Base-by-base conservation (phyloP, 202 grass and related monocot genomes). In the Dendrocalamus latiflorus region DNA sequence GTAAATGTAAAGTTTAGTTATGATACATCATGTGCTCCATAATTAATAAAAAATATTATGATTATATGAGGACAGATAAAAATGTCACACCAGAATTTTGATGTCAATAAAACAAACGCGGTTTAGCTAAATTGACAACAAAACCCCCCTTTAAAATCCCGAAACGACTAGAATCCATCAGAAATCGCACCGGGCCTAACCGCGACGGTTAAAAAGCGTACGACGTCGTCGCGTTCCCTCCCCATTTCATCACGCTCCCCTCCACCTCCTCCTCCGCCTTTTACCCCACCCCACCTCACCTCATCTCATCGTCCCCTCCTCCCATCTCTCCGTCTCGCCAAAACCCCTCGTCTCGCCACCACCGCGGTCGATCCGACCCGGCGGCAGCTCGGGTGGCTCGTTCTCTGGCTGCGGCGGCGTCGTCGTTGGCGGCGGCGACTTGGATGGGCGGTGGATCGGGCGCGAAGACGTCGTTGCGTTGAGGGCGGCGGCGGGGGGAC, bases 141-240 rank as follows among this genome's bases (percentile, higher is more conserved):
- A 69, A 54, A 15, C 56, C 54, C 60, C 43, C 74, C 17, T 14
- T n/a, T 1, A 59, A 73, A 81, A 89, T 34, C 12, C 28, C 38
- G 55, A 70, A 17, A 76, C 42, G 14, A 20, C 16, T 44, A 39
- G 64, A 77, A 59, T 72, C 64, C 75, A 68, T n/a, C 16, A 14
- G 39, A 37, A 51, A 25, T 14, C 50, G 53, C 60, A 60, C 49
- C 51, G 61, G 76, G 68, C 44, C 47, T 78, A 86, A 82, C 88
- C 72, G 66, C 74, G 88, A 39, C 88, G 58, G 88, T 86, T 86
- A 90, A 90, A 90, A 90, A 78, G 72, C 53, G 79, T 83, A 83
- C 88, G 83, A 48, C 79, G 73, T 36, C 88, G 79, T 90, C 83
- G 74, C 78, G 34, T 82, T 83, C 83, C 79, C 83, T 86, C 82